These are phyloP conservation scores for Pseudogymnoascus sp. DNA, from an alignment of 2,329 filamentous ascomycete species.

Conservation along the genomic window DNA sequence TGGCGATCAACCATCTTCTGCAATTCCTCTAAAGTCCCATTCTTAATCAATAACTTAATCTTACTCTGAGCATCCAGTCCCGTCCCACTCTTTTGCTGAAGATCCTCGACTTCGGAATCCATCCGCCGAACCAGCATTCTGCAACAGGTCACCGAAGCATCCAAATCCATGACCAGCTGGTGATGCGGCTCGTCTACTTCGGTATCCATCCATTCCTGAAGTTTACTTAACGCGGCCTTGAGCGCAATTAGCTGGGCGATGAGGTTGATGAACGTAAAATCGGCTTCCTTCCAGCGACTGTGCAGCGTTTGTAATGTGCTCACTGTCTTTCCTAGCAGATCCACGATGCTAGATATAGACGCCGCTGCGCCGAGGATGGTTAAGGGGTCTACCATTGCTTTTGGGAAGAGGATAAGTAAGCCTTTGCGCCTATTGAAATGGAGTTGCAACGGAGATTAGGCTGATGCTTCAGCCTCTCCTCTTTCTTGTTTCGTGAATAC, in stretches of 20 bases:
- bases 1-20: background rate
- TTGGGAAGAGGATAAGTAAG: background rate
- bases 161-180: constrained; percentile 12
- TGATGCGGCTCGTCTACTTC: constrained; percentile 11
- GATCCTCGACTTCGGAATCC: background rate
- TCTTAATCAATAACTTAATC: background rate
- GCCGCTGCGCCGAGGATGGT: background rate
- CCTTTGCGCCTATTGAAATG: background rate
- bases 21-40: background rate
- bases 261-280: background rate
- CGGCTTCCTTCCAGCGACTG: background rate
- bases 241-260: background rate
- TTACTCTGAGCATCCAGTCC: background rate
- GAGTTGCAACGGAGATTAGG: background rate
- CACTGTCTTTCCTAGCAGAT: background rate
- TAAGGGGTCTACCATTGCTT: background rate
- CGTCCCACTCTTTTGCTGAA: background rate
- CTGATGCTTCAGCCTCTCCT: background rate
- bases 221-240: constrained; percentile 6
- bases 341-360: background rate
- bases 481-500: background rate
- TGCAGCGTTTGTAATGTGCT: background rate
- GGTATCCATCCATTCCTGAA: constrained; percentile 12
- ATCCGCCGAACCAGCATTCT: constrained; percentile 7
- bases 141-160: constrained; percentile 9